phyloP scores from a whole-genome alignment of 2,329 filamentous ascomycete genomes.

The Setomelanomma holmii region DNA sequence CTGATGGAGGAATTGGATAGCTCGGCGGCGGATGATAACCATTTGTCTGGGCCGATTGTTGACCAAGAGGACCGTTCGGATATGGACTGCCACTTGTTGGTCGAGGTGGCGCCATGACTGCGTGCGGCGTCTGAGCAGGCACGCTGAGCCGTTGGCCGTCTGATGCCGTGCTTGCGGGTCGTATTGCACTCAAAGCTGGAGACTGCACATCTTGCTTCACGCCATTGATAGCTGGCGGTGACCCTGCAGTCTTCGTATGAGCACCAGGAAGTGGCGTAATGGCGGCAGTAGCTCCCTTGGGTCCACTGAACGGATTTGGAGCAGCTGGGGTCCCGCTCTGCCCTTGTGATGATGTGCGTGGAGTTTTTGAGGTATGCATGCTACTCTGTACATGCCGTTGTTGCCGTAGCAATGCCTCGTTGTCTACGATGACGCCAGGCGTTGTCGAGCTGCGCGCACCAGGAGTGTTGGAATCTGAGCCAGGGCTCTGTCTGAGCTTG shows the following conservation, averaged over 20 bases:
- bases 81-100: conserved; percentile 52
- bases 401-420: conserved; percentile 61
- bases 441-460: conserved; percentile 51
- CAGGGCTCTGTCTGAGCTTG: conserved; percentile 56
- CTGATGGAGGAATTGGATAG: conserved; percentile 39
- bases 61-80: conserved; percentile 41
- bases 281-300: conserved; percentile 28
- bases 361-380: conserved; percentile 50
- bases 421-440: conserved; percentile 61
- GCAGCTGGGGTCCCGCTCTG: conserved; percentile 34
- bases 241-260: conserved; percentile 42
- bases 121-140: conserved; percentile 40
- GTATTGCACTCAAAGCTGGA: conserved; percentile 51
- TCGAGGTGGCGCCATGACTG: conserved; percentile 51
- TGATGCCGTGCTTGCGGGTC: conserved; percentile 45
- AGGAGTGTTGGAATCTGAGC: conserved; percentile 50
- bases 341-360: conserved; percentile 35
- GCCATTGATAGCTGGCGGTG: conserved; percentile 41
- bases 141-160: conserved; percentile 41
- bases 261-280: conserved; percentile 26
- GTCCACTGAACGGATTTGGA: conserved; percentile 38
- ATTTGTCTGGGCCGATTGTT: conserved; percentile 30
- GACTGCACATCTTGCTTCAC: conserved; percentile 53
- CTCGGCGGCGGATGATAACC: conserved; percentile 40
- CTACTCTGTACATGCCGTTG: conserved; percentile 60